Base-by-base conservation (phyloP, 2,329 filamentous ascomycete genomes). In the Aspergillus sp. region DNA sequence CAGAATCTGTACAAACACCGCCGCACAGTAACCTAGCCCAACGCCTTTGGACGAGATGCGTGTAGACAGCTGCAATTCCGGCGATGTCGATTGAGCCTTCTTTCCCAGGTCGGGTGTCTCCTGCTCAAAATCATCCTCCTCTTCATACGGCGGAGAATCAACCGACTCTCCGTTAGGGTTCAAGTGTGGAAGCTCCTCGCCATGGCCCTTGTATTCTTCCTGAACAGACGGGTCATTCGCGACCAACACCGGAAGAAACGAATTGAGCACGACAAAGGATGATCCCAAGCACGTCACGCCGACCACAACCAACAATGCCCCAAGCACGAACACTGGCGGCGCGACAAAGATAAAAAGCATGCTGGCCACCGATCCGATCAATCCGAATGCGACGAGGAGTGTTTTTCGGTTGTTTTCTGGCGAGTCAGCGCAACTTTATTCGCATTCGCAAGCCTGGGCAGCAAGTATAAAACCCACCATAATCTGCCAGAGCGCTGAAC, bases 211-310 rank as follows among this genome's bases (percentile, higher is more conserved):
- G 33, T 53, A 35, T 27, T 58, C 51, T 13, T 60, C 62, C 46
- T 67, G 67, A 10, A 77, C 63, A 0, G 70, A 72, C 1, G 86
- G 82, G 64, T 95, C 88, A 60, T 93, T 83, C 41, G 90, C 80
- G 48, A 95, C 90, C 2, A 96, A 77, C 3, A 96, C 75, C 0
- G 90, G 90, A 22, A 96, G 75, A 58, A 95, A 96, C 0, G 90
- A 94, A 69, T 96, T 96, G 22, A 96, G 74, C 4, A 96, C 77
- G 3, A 96, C 90, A 62, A 95, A 95, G 0, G 88, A 94, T 3
- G 89, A 88, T 5, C 90, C 90, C 54, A 95, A 90, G 38, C 87
- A 90, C 1, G 87, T 90, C 60, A 95, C 95, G 15, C 89, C 87
- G 38, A 95, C 74, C 51, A 95, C 86, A 15, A 90, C 90, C 49